Base-by-base conservation (phyloP, 345 rosid genomes). In the Lumnitzera racemosa region DNA sequence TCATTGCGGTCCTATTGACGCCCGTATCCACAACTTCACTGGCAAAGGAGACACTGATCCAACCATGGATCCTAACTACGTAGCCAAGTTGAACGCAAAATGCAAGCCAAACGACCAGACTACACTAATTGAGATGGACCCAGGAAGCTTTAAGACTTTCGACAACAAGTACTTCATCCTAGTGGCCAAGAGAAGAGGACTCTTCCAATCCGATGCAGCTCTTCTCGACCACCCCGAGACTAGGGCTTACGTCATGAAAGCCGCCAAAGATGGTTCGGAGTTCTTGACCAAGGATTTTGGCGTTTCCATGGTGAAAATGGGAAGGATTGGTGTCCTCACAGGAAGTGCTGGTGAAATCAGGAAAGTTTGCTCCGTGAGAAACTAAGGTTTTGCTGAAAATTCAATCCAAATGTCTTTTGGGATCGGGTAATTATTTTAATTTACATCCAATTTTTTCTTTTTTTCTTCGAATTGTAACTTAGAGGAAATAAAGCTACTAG, bases 261-360 rank as follows among this genome's bases (percentile, higher is more conserved):
- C 25, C 1, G 20, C 57, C 1, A 53, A 55, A 10, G 0, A 51
- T 8, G 67, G 74, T 0, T 72, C 85, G 13, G 71, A 74, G 24
- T 86, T 86, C 78, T 80, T 69, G 43, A 36, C 43, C 14, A 55
- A 69, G 52, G 92, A 88, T 66, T 88, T 88, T 59, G 85, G 81
- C 1, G 77, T 25, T 49, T 83, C 96, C 41, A 88, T 86, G 90
- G 78, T 76, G 46, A 83, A 83, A 0, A 80, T 88, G 92, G 96
- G 92, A 24, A 70, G 85, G 68, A 64, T 83, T 43, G 85, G 71
- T 0, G 90, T 82, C 62, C 68, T 85, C 16, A 83, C 96, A 0
- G 90, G 92, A 4, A 24, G 7, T 0, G 53, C 13, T 0, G 92
- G 90, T 1, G 76, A 84, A 56, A 69, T 89, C 70, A 80, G 96